Evolutionary conservation across 2,329 filamentous ascomycete genomes (phyloP).

Genomic region (Sclerotinia sclerotiorum): DNA sequence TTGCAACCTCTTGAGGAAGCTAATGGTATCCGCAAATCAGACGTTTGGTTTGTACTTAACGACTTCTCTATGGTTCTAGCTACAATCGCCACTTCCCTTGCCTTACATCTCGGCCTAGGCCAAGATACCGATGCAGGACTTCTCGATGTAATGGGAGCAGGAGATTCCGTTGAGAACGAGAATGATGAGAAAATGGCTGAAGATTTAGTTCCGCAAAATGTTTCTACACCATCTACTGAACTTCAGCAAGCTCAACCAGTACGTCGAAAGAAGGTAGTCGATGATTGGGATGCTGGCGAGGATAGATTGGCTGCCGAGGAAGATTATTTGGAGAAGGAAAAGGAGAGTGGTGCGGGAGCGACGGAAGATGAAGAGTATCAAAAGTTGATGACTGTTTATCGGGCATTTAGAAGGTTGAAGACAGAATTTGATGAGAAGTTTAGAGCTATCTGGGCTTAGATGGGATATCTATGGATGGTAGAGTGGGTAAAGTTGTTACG

Average conservation of each 20-base stretch:
- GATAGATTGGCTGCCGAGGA: conserved; percentile 44
- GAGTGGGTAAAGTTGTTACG: neutral
- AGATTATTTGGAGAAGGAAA: conserved; percentile 38
- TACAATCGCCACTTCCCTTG: conserved; percentile 67
- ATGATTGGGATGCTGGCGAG: conserved; percentile 51
- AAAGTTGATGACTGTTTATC: conserved; percentile 55
- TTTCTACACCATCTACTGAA: conserved; percentile 15
- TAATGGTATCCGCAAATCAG: conserved; percentile 64
- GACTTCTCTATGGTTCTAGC: conserved; percentile 64
- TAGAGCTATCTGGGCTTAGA: conserved; percentile 37
- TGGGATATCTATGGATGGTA: neutral
- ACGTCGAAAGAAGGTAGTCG: conserved; percentile 44
- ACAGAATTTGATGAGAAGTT: conserved; percentile 65
- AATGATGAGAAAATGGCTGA: conserved; percentile 40
- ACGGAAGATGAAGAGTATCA: conserved; percentile 45
- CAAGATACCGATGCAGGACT: conserved; percentile 49
- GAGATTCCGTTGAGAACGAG: conserved; percentile 49
- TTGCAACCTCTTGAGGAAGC: conserved; percentile 57
- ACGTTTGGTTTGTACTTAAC: conserved; percentile 72
- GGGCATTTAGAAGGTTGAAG: conserved; percentile 57
- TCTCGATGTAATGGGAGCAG: conserved; percentile 48
- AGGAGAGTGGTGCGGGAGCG: conserved; percentile 39
- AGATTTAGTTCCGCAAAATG: conserved; percentile 27
- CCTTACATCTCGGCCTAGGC: conserved; percentile 55
- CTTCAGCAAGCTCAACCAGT: conserved; percentile 24